phyloP scores from a whole-genome alignment of 306 rosid species.

The Vigna unguiculata region DNA sequence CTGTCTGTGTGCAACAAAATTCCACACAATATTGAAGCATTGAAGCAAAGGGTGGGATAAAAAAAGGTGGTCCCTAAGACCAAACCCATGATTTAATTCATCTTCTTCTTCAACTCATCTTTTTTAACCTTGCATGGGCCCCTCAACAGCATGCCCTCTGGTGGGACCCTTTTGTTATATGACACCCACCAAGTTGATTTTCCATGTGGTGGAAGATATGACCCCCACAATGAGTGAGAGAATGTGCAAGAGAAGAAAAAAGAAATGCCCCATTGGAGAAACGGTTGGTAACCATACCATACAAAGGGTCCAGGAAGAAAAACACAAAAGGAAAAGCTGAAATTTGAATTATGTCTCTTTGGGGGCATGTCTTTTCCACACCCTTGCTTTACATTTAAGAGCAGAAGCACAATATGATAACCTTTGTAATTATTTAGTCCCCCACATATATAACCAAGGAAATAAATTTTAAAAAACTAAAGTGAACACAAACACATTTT shows the following conservation, averaged over 20 bases:
- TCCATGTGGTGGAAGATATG: conserved; percentile 49
- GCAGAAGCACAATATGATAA: conserved; percentile 62
- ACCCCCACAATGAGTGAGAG: conserved; percentile 50
- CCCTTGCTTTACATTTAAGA: conserved; percentile 59
- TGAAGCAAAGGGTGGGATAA: conserved; percentile 59
- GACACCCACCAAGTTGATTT: conserved; percentile 48
- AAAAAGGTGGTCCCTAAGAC: conserved; percentile 58
- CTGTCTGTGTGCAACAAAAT: conserved; percentile 46
- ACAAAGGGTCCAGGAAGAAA: conserved; percentile 47
- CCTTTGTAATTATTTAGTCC: conserved; percentile 89
- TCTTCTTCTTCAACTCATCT: conserved; percentile 49
- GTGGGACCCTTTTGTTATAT: conserved; percentile 59
- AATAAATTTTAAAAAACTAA: conserved; percentile 47
- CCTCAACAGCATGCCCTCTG: conserved; percentile 64
- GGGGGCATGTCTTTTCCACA: conserved; percentile 60
- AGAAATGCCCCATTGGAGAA: conserved; percentile 47
- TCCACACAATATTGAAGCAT: conserved; percentile 46
- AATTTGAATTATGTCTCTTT: conserved; percentile 80
- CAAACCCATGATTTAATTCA: conserved; percentile 52
- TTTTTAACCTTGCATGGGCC: conserved; percentile 44
- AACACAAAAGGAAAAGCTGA: conserved; percentile 80
- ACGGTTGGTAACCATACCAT: conserved; percentile 61
- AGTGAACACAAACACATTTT: conserved; percentile 55
- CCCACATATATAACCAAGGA: conserved; percentile 61
- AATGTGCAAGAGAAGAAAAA: conserved; percentile 43